Evolutionary conservation across 805 yeast species (phyloP), one percentile per base, ranked within the genome.

Genomic region (Zygoascus tannicola): DNA sequence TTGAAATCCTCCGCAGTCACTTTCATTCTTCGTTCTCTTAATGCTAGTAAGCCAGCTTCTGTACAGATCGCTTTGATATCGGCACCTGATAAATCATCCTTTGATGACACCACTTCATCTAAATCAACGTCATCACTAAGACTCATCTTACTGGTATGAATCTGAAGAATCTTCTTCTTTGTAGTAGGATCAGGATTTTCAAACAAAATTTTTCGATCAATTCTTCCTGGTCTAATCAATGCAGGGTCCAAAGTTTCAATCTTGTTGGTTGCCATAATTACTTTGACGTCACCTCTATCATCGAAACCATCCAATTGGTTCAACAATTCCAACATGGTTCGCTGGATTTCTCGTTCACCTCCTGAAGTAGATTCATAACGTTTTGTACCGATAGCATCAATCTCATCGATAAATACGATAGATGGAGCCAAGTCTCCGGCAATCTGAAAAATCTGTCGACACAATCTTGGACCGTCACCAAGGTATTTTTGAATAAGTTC

Each of bases 371-470:
- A 81, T 48, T 90, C 96, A 64, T 90, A 88, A 65, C 99, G 80
- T 64, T 90, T 90, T n/a, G 95, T 84, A 66, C 98, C 99, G 61
- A 92, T 92, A 37, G 99, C 97, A 67, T 92, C 98, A 59, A 92
- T 90, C 69, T 92, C 98, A 68, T 92, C 98, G 53, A 92, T 92
- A 59, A 92, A 92, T 32, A 92, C 96, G 68, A 92, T 92, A n/a
- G 95, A 81, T 32, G 98, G 98, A 0, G 98, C 96, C 64, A 87
- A 81, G 52, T 92, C 98, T 21, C 88, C 92, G 2, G 98, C 98
- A 39, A 87, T 85, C 65, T 88, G 94, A 74, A 92, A 92, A 47
- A 92, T 78, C 58, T 94, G 97, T 62, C 98, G 74, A 62, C 86
- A 80, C 56, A 92, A 74, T 55, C 97, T 77, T 44, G 98, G 97